These are phyloP conservation scores for Sporothrix brunneoviolacea DNA, from an alignment of 2,329 filamentous ascomycete genomes.

Conservation along the genomic window DNA sequence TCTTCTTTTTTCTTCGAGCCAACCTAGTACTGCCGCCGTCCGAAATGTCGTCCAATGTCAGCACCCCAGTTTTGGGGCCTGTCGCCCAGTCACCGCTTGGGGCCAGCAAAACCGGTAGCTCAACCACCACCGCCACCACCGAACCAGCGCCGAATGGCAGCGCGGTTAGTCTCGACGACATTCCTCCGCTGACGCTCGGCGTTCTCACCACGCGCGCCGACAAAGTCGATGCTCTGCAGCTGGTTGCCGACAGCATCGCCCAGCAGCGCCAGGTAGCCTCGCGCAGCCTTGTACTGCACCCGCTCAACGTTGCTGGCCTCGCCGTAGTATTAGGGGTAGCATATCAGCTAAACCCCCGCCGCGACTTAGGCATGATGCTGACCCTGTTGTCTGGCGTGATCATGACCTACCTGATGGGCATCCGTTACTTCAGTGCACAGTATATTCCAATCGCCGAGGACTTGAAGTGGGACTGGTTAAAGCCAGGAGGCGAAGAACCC, in stretches of 20 bases:
- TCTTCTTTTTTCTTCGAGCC: constrained; percentile 74
- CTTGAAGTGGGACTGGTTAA: constrained; percentile 57
- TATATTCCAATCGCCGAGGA: constrained; percentile 60
- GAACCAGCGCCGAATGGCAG: not conserved
- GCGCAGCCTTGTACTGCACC: constrained; percentile 57
- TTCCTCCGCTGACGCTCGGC: constrained; percentile 60
- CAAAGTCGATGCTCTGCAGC: constrained; percentile 59
- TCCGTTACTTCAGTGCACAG: constrained; percentile 52
- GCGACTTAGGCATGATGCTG: constrained; percentile 48
- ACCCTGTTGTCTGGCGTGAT: constrained; percentile 55
- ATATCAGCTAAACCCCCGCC: constrained; percentile 36
- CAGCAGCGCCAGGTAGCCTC: constrained; percentile 70
- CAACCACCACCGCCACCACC: not conserved
- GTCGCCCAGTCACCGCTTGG: constrained; percentile 29
- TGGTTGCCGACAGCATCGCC: constrained; percentile 75
- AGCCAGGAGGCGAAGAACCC: constrained; percentile 21
- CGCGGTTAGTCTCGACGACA: constrained; percentile 36
- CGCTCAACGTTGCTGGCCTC: constrained; percentile 45
- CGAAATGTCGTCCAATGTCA: constrained; percentile 55
- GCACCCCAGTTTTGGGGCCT: constrained; percentile 58
- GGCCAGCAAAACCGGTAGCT: constrained; percentile 7
- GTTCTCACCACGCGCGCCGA: constrained; percentile 49
- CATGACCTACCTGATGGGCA: constrained; percentile 55
- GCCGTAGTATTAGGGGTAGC: constrained; percentile 35
- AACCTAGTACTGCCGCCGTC: constrained; percentile 65